Evolutionary conservation across 2,329 filamentous ascomycete genomes (phyloP).

Genomic region (Alternaria incomplexa): DNA sequence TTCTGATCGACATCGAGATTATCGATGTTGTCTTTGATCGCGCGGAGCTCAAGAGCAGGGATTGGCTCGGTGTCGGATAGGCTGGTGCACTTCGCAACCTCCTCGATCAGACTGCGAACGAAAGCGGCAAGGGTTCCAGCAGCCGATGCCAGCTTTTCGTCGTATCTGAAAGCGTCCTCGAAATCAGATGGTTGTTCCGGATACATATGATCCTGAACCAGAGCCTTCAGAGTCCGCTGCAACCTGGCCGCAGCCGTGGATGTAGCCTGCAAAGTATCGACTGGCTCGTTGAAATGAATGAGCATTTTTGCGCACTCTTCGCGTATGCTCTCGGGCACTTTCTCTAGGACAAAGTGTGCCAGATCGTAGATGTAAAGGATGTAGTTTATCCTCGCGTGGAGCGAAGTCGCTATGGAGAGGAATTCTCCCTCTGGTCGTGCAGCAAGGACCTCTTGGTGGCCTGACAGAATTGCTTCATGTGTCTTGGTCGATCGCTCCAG

Average conservation of each 20-base stretch:
- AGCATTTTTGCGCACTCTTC: constrained; percentile 51
- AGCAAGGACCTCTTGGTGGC: constrained; percentile 19
- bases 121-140: constrained; percentile 20
- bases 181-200: constrained; percentile 30
- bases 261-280: constrained; percentile 22
- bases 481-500: constrained; percentile 62
- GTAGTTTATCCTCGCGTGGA: constrained; percentile 29
- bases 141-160: constrained; percentile 21
- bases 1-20: constrained; percentile 12
- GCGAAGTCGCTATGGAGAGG: constrained; percentile 24
- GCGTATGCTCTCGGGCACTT: constrained; percentile 2
- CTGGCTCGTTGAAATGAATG: constrained; percentile 22
- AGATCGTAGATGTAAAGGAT: constrained; percentile 27
- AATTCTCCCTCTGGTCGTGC: constrained; percentile 35
- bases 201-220: constrained; percentile 35
- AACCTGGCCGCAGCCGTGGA: constrained; percentile 28
- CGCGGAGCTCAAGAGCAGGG: not conserved
- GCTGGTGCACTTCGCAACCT: constrained; percentile 11
- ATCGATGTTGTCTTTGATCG: constrained; percentile 6
- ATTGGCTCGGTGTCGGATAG: constrained; percentile 7
- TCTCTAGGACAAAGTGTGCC: constrained; percentile 17
- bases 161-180: constrained; percentile 27
- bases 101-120: constrained; percentile 19
- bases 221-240: constrained; percentile 26
- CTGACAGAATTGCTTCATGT: constrained; percentile 22